Conservation (phyloP, 805 yeast genomes). For the Nakazawaea ambrosiae region DNA sequence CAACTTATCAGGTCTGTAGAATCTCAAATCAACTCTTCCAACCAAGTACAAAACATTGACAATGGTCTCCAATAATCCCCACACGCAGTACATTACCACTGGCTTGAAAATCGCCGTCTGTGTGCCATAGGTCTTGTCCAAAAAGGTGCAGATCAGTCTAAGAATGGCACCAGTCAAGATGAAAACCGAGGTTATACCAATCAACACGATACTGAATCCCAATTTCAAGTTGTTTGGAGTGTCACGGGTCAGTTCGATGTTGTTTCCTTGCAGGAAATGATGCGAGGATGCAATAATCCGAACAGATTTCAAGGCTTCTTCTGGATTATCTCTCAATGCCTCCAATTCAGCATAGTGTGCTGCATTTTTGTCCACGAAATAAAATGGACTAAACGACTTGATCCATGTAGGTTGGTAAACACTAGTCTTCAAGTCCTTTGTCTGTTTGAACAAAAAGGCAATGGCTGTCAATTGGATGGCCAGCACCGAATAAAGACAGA, state of each 20-base stretch:
- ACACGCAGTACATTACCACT: slow-evolving; percentile 56
- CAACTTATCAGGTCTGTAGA: slow-evolving; percentile 61
- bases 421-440: slow-evolving; percentile 38
- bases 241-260: slow-evolving; percentile 29
- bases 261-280: slow-evolving; percentile 14
- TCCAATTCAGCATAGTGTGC: slow-evolving; percentile 36
- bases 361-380: slow-evolving; percentile 52
- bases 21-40: slow-evolving; percentile 67
- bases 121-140: slow-evolving; percentile 21
- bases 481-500: slow-evolving; percentile 43
- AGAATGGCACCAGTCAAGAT: slow-evolving; percentile 44
- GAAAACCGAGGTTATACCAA: slow-evolving; percentile 38
- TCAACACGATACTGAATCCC: slow-evolving; percentile 40
- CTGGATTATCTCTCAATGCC: slow-evolving; percentile 27
- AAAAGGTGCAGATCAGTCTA: slow-evolving; percentile 42
- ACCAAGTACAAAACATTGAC: slow-evolving; percentile 50
- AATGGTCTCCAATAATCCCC: slow-evolving; percentile 61
- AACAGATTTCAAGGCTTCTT: slow-evolving; percentile 30
- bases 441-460: slow-evolving; percentile 51
- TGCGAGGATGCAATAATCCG: slow-evolving; percentile 55
- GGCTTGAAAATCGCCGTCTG: slow-evolving; percentile 42
- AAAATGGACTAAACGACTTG: slow-evolving; percentile 49
- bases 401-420: slow-evolving; percentile 77
- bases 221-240: slow-evolving; percentile 30
- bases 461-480: slow-evolving; percentile 41